Percentiles rank a stretch among this genome's conserved stretches.
Evolutionary conservation across 2,329 filamentous ascomycete species (phyloP).

Genomic region (Cercospora nicotianae): DNA sequence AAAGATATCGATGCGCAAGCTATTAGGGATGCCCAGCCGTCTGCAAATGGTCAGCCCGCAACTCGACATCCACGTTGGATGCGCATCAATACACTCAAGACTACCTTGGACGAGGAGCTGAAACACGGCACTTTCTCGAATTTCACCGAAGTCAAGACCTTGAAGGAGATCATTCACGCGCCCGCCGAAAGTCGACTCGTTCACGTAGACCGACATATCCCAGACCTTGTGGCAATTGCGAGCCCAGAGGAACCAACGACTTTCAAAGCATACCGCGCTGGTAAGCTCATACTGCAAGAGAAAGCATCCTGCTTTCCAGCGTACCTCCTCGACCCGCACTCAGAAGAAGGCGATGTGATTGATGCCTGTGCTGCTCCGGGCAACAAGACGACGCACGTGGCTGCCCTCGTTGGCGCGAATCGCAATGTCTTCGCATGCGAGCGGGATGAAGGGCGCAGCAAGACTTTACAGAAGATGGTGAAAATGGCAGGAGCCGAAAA

Average conservation of each 20-base stretch:
- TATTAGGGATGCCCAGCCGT: conserved; percentile 31
- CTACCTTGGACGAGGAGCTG: conserved; percentile 70
- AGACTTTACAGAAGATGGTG: conserved; percentile 83
- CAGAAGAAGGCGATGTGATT: conserved; percentile 66
- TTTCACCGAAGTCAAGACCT: conserved; percentile 57
- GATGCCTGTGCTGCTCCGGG: conserved; percentile 93
- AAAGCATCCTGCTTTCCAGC: conserved; percentile 97
- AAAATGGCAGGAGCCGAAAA: conserved; percentile 68
- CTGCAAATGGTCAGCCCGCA: conserved; percentile 39
- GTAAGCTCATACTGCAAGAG: conserved; percentile 86
- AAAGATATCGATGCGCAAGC: conserved; percentile 54
- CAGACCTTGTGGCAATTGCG: conserved; percentile 77
- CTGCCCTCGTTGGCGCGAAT: conserved; percentile 9
- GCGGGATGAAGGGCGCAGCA: conserved; percentile 68
- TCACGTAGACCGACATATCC: conserved; percentile 77
- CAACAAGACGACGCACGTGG: conserved; percentile 81
- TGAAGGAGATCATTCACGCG: conserved; percentile 55
- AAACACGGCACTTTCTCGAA: conserved; percentile 65
- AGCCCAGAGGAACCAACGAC: conserved; percentile 68
- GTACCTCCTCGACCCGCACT: conserved; percentile 70
- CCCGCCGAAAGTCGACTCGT: conserved; percentile 51
- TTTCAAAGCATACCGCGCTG: conserved; percentile 69
- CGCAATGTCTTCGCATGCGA: conserved; percentile 72
- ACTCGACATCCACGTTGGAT: conserved; percentile 81
- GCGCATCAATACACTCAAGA: conserved; percentile 77